These are phyloP conservation scores for Inga laurina DNA, from an alignment of 306 rosid genomes.

Conservation along the genomic window DNA sequence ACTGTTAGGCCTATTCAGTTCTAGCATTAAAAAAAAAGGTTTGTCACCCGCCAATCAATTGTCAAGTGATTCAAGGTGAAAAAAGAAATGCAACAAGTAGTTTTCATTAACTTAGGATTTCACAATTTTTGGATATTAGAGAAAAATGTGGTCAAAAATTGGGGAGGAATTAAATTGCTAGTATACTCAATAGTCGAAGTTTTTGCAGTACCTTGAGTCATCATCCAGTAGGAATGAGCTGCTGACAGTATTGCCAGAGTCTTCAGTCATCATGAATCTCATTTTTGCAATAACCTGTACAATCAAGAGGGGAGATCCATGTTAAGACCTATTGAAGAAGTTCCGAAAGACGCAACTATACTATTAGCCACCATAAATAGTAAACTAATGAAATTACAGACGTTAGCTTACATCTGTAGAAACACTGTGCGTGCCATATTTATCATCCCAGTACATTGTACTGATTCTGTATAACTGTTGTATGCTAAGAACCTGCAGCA, in stretches of 20 bases:
- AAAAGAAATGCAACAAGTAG: neutral
- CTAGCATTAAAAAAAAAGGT: neutral
- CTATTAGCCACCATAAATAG: slow-evolving; percentile 10
- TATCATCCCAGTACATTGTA: slow-evolving; percentile 99
- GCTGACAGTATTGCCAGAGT: slow-evolving; percentile 90
- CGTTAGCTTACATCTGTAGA: slow-evolving; percentile 81
- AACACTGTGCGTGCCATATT: slow-evolving; percentile 97
- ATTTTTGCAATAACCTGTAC: slow-evolving; percentile 82
- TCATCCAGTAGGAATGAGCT: slow-evolving; percentile 96
- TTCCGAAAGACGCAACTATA: neutral
- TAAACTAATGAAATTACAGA: slow-evolving; percentile 27
- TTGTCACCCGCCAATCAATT: neutral
- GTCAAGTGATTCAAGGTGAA: neutral
- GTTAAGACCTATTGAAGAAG: slow-evolving; percentile 10
- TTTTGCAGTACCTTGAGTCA: slow-evolving; percentile 79
- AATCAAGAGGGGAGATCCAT: slow-evolving; percentile 8
- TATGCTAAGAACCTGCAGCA: slow-evolving; percentile 89
- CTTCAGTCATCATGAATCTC: slow-evolving; percentile 95
- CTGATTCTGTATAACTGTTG: slow-evolving; percentile 98
- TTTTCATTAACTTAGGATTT: neutral
- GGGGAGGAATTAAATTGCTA: neutral
- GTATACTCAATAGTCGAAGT: neutral
- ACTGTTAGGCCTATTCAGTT: neutral
- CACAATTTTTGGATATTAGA: neutral
- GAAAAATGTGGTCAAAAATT: neutral